Evolutionary conservation across 202 grass and related monocot genomes (phyloP), one percentile per base, ranked within the genome.

Genomic region (Musa balbisiana): DNA sequence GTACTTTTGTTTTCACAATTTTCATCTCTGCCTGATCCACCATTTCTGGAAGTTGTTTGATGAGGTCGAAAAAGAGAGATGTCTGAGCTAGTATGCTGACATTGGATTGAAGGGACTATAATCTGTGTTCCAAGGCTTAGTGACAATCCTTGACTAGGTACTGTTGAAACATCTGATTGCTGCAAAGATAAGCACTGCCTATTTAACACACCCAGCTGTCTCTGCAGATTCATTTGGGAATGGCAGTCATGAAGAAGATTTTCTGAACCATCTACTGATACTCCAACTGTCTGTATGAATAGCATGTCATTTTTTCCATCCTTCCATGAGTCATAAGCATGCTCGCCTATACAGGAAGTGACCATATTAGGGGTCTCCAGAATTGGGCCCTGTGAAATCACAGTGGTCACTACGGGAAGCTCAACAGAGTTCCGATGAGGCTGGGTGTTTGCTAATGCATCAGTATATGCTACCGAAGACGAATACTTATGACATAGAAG

Each of bases 81-180:
- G 10, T 89, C 93, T 70, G 79, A 71, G 70, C 70, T 85, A 19
- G 79, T 60, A 21, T 75, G 83, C 0, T 69, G 77, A 69, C 88
- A 92, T 82, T 95, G 91, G 76, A 92, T 89, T 2, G 88, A 82
- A 52, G 95, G 85, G 76, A 95, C 65, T 2, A 89, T 85, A 64
- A 95, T 87, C 26, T 99, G 91, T 49, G 83, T 79, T 64, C 95
- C 69, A 14, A 99, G 91, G 76, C 95, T 95, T 33, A 99, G 91
- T 21, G 95, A 99, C 49, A 99, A 81, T 17, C 95, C 87, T 55
- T 99, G 95, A 69, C 80, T 87, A 10, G 78, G 80, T 81, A 90
- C 70, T 53, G 81, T 72, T 5, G 85, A 73, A 64, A 92, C 69
- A 83, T 83, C 82, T 19, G 90, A 67, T 16, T 72, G 78, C n/a